Evolutionary conservation across 140 eudicot species (phyloP).

Genomic region (Oenanthe javanica): DNA sequence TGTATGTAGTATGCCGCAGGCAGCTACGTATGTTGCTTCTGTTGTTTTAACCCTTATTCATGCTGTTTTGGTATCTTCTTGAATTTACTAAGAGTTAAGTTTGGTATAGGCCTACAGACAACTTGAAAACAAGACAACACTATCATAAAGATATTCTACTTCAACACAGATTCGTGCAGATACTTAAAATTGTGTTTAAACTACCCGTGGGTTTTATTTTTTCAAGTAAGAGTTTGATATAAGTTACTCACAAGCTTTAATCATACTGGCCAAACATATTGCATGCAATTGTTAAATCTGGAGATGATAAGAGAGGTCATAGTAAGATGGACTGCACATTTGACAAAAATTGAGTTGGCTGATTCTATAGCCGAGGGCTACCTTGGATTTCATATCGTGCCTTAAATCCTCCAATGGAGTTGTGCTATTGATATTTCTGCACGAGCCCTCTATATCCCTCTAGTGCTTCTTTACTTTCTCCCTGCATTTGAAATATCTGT

Average conservation of each 20-base stretch:
- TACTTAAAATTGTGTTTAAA: neutral
- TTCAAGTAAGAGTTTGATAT: neutral
- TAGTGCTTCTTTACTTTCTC: no score
- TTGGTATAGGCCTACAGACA: neutral
- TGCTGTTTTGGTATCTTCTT: constrained; percentile 42
- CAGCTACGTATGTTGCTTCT: constrained; percentile 55
- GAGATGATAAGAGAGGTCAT: neutral
- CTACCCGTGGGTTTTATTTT: neutral
- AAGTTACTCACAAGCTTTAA: neutral
- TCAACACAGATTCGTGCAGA: neutral
- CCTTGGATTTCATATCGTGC: neutral
- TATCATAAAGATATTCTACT: neutral
- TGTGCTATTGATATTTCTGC: neutral
- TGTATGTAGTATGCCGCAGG: constrained; percentile 41
- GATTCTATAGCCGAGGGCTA: neutral
- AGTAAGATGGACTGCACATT: neutral
- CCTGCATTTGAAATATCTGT: no score
- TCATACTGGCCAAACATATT: neutral
- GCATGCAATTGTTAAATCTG: neutral
- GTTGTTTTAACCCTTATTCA: constrained; percentile 68
- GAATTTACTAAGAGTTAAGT: no score
- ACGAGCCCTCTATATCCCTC: neutral
- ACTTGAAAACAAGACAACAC: neutral
- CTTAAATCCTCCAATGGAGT: neutral
- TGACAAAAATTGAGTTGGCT: neutral